These are phyloP conservation scores for Boeremia lycopersici DNA, from an alignment of 2,329 filamentous ascomycete genomes.

Conservation along the genomic window DNA sequence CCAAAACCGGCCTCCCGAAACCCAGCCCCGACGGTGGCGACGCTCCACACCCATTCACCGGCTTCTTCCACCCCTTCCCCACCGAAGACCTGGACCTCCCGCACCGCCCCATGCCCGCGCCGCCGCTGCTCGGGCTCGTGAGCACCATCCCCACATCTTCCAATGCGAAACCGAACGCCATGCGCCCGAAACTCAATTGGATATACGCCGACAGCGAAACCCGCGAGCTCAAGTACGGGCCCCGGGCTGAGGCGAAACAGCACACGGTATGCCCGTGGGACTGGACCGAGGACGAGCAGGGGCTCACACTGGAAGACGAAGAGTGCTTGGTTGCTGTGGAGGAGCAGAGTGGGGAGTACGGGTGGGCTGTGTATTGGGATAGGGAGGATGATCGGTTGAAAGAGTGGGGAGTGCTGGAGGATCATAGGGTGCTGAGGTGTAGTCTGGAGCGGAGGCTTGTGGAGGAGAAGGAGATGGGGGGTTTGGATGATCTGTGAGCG, in stretches of 20 bases:
- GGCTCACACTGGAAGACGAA: constrained; percentile 60
- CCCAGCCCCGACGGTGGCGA: constrained; percentile 27
- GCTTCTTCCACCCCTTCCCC: constrained; percentile 58
- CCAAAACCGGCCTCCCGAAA: constrained; percentile 35
- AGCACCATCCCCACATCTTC: constrained; percentile 53
- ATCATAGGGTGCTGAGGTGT: constrained; percentile 52
- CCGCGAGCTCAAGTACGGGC: constrained; percentile 66
- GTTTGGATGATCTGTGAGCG: constrained; percentile 12
- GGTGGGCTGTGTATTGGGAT: constrained; percentile 62
- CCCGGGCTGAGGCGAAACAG: constrained; percentile 71
- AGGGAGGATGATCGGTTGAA: constrained; percentile 54
- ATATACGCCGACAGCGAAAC: constrained; percentile 68
- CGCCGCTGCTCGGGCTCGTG: constrained; percentile 55
- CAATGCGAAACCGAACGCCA: constrained; percentile 16
- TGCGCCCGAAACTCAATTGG: constrained; percentile 66
- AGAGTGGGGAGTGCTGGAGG: constrained; percentile 44
- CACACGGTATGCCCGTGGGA: constrained; percentile 83
- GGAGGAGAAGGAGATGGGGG: constrained; percentile 25
- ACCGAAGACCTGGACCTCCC: constrained; percentile 51
- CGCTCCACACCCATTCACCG: constrained; percentile 55
- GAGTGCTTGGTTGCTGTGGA: constrained; percentile 64
- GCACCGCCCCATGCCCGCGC: constrained; percentile 39
- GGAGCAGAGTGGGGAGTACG: constrained; percentile 52
- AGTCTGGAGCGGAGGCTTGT: constrained; percentile 52
- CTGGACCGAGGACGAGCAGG: constrained; percentile 68